Evolutionary conservation across 2,329 filamentous ascomycete species (phyloP).

Genomic region (Paraconiothyrium sp.): DNA sequence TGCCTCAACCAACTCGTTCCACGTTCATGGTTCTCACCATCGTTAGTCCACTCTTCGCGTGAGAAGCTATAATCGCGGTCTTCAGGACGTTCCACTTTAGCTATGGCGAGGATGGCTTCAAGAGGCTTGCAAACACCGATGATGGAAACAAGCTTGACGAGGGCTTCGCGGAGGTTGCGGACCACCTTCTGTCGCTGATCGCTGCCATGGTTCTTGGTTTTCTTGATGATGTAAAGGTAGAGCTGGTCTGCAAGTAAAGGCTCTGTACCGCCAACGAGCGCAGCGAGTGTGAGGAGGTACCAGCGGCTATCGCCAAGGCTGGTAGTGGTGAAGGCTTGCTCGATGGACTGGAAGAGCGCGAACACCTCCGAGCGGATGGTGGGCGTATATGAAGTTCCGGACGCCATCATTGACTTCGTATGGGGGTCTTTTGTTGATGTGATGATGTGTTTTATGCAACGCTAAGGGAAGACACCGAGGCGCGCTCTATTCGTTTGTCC

Average conservation of each 20-base stretch:
- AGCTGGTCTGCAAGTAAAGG: conserved; percentile 62
- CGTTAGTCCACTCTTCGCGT: conserved; percentile 63
- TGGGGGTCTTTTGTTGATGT: background rate
- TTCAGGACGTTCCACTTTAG: conserved; percentile 60
- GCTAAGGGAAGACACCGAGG: background rate
- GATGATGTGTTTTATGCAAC: background rate
- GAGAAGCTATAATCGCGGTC: conserved; percentile 63
- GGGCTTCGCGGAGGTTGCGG: conserved; percentile 63
- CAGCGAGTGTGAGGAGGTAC: conserved; percentile 54
- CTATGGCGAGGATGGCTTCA: conserved; percentile 65
- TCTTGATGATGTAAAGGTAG: conserved; percentile 63
- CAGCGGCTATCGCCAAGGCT: conserved; percentile 46
- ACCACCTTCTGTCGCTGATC: conserved; percentile 57
- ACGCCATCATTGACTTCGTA: conserved; percentile 1
- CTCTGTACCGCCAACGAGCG: conserved; percentile 59
- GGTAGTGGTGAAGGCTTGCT: conserved; percentile 15
- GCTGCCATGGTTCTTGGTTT: conserved; percentile 55
- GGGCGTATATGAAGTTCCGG: background rate
- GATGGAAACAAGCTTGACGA: conserved; percentile 65
- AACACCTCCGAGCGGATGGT: conserved; percentile 11
- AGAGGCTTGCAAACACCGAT: conserved; percentile 70
- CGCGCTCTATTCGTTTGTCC: background rate
- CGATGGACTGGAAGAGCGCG: conserved; percentile 18
- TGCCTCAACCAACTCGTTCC: conserved; percentile 64
- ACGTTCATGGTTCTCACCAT: conserved; percentile 61